Percentiles rank a stretch among this genome's conserved stretches.
These are phyloP conservation scores for Phlebopus sp. DNA, from an alignment of 1,284 basidiomycete genomes.

Conservation along the genomic window DNA sequence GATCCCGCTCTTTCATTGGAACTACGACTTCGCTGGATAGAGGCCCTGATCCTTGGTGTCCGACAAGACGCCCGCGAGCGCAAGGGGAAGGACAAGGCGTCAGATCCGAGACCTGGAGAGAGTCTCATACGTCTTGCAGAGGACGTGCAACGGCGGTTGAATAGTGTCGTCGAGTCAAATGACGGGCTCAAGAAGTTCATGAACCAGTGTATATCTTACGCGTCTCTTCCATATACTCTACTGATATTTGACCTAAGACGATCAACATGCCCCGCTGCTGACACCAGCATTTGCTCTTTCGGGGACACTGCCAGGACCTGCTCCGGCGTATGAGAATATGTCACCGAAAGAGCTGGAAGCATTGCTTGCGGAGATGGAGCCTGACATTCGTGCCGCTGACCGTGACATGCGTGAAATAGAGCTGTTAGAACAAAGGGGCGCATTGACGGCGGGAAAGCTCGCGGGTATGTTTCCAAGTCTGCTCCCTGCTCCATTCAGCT, in stretches of 20 bases:
- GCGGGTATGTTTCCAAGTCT: slow-evolving; percentile 39
- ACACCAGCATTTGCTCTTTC: slow-evolving; percentile 72
- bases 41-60: slow-evolving; percentile 68
- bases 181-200: slow-evolving; percentile 73
- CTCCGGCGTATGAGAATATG: slow-evolving; percentile 60
- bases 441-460: slow-evolving; percentile 68
- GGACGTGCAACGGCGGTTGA: slow-evolving; percentile 56
- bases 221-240: neutral
- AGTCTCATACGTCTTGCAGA: slow-evolving; percentile 57
- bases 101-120: slow-evolving; percentile 44
- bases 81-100: slow-evolving; percentile 28
- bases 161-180: slow-evolving; percentile 57
- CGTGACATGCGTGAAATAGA: slow-evolving; percentile 76
- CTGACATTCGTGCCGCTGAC: slow-evolving; percentile 75
- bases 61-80: slow-evolving; percentile 41
- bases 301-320: slow-evolving; percentile 46
- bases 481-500: too few relatives aligned
- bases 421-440: slow-evolving; percentile 62
- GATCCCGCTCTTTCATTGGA: slow-evolving; percentile 66
- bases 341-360: slow-evolving; percentile 64
- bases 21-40: slow-evolving; percentile 70
- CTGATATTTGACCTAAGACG: slow-evolving; percentile 45
- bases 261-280: slow-evolving; percentile 68
- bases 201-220: slow-evolving; percentile 55
- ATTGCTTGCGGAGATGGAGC: slow-evolving; percentile 72